These are phyloP conservation scores for Salix caprea DNA, from an alignment of 345 rosid species.

Conservation along the genomic window DNA sequence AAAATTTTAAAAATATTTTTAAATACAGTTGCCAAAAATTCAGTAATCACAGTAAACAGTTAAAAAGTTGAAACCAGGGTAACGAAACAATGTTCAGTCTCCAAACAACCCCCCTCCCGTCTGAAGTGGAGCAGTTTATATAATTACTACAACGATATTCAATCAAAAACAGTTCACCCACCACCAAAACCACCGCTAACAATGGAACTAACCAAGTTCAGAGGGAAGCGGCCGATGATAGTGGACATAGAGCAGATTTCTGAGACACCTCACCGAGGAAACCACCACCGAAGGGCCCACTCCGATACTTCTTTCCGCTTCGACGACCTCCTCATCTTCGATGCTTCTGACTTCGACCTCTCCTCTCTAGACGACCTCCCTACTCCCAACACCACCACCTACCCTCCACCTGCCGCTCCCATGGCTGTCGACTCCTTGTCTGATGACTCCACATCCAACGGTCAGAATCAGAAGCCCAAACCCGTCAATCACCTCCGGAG, in stretches of 20 bases:
- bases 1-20: too few species aligned
- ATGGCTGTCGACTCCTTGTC: slow-evolving; percentile 55
- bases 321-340: slow-evolving; percentile 85
- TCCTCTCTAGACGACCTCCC: slow-evolving; percentile 72
- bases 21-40: too few species aligned
- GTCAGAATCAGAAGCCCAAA: slow-evolving; percentile 29
- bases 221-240: slow-evolving; percentile 20
- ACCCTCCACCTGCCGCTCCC: slow-evolving; percentile 17
- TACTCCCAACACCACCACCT: slow-evolving; percentile 27
- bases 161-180: not conserved
- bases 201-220: slow-evolving; percentile 2
- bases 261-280: slow-evolving; percentile 52
- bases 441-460: slow-evolving; percentile 62
- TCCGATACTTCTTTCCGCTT: slow-evolving; percentile 84
- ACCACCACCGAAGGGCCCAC: slow-evolving; percentile 84
- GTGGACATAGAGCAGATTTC: slow-evolving; percentile 60
- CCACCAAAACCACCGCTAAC: not conserved
- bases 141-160: not conserved
- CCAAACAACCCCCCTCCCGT: not conserved
- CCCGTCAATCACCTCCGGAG: slow-evolving; percentile 68
- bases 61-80: too few species aligned
- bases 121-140: not conserved
- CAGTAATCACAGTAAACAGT: too few species aligned
- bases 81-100: not conserved
- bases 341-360: slow-evolving; percentile 77